phyloP scores from a whole-genome alignment of 2,329 filamentous ascomycete genomes.

The Mycocentrospora acerina region DNA sequence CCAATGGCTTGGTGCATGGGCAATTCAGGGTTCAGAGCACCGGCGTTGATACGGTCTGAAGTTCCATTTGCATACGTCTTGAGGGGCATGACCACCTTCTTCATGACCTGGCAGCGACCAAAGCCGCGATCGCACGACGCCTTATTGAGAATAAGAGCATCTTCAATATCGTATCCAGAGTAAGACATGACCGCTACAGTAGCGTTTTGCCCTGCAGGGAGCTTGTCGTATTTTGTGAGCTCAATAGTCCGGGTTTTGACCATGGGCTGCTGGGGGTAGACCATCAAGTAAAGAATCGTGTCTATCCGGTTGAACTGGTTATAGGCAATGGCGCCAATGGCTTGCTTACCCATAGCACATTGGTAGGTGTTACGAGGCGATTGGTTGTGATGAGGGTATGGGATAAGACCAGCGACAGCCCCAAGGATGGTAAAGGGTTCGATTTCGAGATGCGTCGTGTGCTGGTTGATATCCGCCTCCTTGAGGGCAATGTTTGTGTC shows the following conservation, averaged over 20 bases:
- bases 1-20: constrained; percentile 70
- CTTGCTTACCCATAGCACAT: constrained; percentile 99
- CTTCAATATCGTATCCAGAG: constrained; percentile 98
- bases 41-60: constrained; percentile 56
- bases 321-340: constrained; percentile 95
- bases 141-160: constrained; percentile 95
- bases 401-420: constrained; percentile 92
- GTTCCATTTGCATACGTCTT: constrained; percentile 84
- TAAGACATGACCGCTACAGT: constrained; percentile 99
- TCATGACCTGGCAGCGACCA: constrained; percentile 95
- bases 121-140: constrained; percentile 93
- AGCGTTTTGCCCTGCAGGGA: constrained; percentile 94
- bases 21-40: constrained; percentile 50
- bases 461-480: constrained; percentile 77
- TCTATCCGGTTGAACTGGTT: constrained; percentile 98
- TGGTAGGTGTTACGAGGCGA: constrained; percentile 98
- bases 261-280: constrained; percentile 97
- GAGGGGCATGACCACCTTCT: constrained; percentile 84
- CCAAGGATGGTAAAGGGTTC: constrained; percentile 97
- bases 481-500: constrained; percentile 91
- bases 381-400: constrained; percentile 98
- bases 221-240: constrained; percentile 93
- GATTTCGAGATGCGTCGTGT: constrained; percentile 93
- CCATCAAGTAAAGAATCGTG: constrained; percentile 91
- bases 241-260: constrained; percentile 97